Evolutionary conservation across 2,329 filamentous ascomycete genomes (phyloP).

Genomic region (Fusarium piperis): DNA sequence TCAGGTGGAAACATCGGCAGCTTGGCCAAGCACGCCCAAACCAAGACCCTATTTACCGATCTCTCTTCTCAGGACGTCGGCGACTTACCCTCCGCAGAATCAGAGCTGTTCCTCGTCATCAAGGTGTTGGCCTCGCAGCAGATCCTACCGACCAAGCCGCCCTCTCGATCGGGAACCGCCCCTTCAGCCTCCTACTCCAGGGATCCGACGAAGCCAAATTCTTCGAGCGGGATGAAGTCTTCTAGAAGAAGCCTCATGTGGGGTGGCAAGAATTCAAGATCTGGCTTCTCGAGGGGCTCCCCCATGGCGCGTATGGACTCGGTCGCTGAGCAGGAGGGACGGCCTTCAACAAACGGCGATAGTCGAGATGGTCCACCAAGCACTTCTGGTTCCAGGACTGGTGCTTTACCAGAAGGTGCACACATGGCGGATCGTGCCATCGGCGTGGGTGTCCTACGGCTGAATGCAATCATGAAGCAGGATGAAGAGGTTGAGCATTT

Average conservation of each 20-base stretch:
- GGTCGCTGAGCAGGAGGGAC: constrained; percentile 61
- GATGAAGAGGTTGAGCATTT: constrained; percentile 78
- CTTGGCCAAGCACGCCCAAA: constrained; percentile 70
- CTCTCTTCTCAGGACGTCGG: constrained; percentile 80
- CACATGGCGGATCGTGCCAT: constrained; percentile 65
- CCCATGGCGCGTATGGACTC: constrained; percentile 62
- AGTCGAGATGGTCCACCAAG: constrained; percentile 64
- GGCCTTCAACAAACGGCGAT: constrained; percentile 50
- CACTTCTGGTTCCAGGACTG: constrained; percentile 62
- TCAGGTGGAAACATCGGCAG: constrained; percentile 76
- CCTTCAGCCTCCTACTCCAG: constrained; percentile 54
- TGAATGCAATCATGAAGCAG: constrained; percentile 79
- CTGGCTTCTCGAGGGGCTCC: constrained; percentile 63
- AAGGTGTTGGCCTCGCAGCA: constrained; percentile 74
- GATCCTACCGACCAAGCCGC: constrained; percentile 56
- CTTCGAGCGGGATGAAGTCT: constrained; percentile 61
- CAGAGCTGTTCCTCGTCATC: constrained; percentile 84
- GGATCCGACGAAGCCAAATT: constrained; percentile 58
- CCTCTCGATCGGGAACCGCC: constrained; percentile 61
- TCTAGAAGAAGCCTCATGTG: constrained; percentile 76
- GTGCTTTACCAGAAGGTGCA: constrained; percentile 29
- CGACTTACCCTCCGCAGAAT: constrained; percentile 68
- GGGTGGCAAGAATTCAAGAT: constrained; percentile 66
- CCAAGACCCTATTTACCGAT: constrained; percentile 89
- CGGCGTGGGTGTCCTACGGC: constrained; percentile 79